These are phyloP conservation scores for Chalciporus pseudorubinellus DNA, from an alignment of 768 basidiomycete species.

Conservation along the genomic window DNA sequence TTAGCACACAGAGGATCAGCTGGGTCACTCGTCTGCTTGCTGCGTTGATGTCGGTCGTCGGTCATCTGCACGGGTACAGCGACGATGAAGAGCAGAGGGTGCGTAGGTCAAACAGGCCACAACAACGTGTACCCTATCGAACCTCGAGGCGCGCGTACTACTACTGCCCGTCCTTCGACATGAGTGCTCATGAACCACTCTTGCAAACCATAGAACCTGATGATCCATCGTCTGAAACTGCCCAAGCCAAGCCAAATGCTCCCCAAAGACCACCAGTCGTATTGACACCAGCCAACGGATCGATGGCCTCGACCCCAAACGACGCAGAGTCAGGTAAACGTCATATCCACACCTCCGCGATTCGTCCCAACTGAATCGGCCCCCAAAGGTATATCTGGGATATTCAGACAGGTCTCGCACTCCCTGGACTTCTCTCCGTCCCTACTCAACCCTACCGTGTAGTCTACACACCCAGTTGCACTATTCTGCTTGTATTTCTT, in stretches of 20 bases:
- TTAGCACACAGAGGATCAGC: not conserved
- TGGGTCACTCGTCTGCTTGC: no score
- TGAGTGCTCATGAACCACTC: constrained; percentile 64
- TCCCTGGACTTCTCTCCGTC: constrained; percentile 1
- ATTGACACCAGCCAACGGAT: constrained; percentile 51
- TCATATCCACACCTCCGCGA: not conserved
- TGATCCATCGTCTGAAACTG: constrained; percentile 44
- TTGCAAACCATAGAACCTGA: constrained; percentile 87
- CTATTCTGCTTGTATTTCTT: constrained; percentile 91
- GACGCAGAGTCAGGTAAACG: constrained; percentile 74
- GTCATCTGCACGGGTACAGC: no score
- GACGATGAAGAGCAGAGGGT: no score
- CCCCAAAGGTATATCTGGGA: constrained; percentile 61
- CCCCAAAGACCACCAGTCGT: constrained; percentile 46
- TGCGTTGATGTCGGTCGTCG: no score
- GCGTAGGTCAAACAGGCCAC: not conserved
- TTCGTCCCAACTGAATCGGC: constrained; percentile 2
- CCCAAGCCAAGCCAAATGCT: constrained; percentile 27
- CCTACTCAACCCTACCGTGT: constrained; percentile 13
- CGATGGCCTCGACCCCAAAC: constrained; percentile 52
- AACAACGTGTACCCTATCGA: constrained; percentile 11
- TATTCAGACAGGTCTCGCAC: constrained; percentile 66
- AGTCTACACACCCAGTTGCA: constrained; percentile 80
- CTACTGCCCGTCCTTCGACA: constrained; percentile 24
- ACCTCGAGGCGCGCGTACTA: not conserved